Percentiles rank a stretch among this genome's conserved stretches.
These are phyloP conservation scores for Lentinula guzmanii DNA, from an alignment of 768 basidiomycete species.

Conservation along the genomic window DNA sequence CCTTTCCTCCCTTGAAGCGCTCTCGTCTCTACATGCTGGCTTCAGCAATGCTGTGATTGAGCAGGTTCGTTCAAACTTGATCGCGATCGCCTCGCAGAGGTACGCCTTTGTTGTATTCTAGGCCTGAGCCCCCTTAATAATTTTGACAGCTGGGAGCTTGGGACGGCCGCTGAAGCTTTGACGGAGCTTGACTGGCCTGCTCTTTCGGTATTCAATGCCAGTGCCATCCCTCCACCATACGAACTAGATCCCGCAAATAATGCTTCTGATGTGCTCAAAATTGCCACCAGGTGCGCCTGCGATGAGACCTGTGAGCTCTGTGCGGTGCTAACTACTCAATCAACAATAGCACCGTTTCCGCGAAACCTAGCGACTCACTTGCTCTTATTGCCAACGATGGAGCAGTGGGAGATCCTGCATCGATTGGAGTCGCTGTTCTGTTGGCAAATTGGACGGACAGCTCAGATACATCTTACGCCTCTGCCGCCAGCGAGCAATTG, in stretches of 20 bases:
- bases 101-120: background rate
- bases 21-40: slow-evolving; percentile 7
- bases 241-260: slow-evolving; percentile 20
- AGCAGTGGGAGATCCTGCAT: slow-evolving; percentile 64
- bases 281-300: slow-evolving; percentile 29
- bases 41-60: slow-evolving; percentile 13
- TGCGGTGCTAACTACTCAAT: background rate
- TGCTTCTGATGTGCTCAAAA: slow-evolving; percentile 34
- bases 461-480: background rate
- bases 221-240: slow-evolving; percentile 34
- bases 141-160: slow-evolving; percentile 50
- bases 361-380: slow-evolving; percentile 28
- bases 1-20: background rate
- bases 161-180: slow-evolving; percentile 51
- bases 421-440: slow-evolving; percentile 67
- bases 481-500: slow-evolving; percentile 41
- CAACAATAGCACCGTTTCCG: slow-evolving; percentile 27
- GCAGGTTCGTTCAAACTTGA: slow-evolving; percentile 17
- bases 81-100: slow-evolving; percentile 24
- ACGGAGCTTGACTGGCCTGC: slow-evolving; percentile 44
- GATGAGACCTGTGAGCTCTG: background rate
- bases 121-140: background rate
- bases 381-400: slow-evolving; percentile 40
- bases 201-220: slow-evolving; percentile 42
- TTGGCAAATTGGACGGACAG: slow-evolving; percentile 46